Evolutionary conservation across 2,329 filamentous ascomycete genomes (phyloP), one percentile per base, ranked within the genome.

Genomic region (Blumeria hordei): DNA sequence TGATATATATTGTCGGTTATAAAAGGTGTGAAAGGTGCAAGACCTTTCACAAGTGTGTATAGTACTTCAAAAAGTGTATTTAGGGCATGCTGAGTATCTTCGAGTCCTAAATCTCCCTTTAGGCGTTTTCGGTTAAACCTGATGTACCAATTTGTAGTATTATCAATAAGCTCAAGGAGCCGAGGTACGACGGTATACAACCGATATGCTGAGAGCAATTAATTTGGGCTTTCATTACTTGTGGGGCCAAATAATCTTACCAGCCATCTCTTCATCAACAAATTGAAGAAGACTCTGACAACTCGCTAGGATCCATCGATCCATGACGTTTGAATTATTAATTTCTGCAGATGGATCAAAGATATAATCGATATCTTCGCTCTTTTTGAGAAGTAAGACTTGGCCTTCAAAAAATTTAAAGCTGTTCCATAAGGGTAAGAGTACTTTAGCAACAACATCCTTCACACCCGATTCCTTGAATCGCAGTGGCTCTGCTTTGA

Each of bases 141-240:
- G 67, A 95, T 95, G 69, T 95, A 95, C 88, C 88, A 95, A 69
- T 96, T 96, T n/a, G 88, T 95, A 3, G 85, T 88, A 69, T 93
- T 88, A 64, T 95, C 90, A 60, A 95, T 93, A 63, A 94, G 76
- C 56, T 76, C 76, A 16, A 94, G 75, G 57, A 96, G 71, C 59
- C 85, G 77, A 7, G 88, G 88, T 47, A 94, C 88, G 47, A 96
- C 90, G 1, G 88, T 96, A 69, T 95, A 96, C 37, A 88, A 69
- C 43, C 84, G 81, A 66, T 87, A 87, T 6, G 71, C 81, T 73
- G 64, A 10, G 47, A 18, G 59, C 51, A 57, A 58, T 54, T 37
- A 58, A 33, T 55, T 2, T 36, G 41, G 43, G 14, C 14, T 14
- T 36, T 53, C 21, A 2, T 28, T 28, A 28, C 21, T 28, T 28